These are phyloP conservation scores for Neurospora sp. DNA, from an alignment of 495 filamentous ascomycete genomes.

Conservation along the genomic window DNA sequence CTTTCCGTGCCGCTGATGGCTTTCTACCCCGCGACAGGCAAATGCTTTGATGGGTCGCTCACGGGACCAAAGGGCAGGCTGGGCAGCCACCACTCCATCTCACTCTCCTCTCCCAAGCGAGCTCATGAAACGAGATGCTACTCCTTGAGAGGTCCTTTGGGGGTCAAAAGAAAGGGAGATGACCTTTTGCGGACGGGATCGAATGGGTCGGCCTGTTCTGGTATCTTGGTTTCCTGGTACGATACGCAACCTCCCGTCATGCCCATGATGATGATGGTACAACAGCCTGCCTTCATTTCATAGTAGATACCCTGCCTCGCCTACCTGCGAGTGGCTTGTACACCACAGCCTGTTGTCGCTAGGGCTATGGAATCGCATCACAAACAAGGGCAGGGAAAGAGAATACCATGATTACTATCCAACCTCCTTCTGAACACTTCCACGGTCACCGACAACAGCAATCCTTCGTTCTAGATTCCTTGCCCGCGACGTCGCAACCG, in stretches of 20 bases:
- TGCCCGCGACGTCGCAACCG: not conserved
- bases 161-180: not conserved
- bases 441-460: not conserved
- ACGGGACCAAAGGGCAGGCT: not conserved
- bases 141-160: not conserved
- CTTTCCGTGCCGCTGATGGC: not conserved
- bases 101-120: not conserved
- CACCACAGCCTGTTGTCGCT: not conserved
- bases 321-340: not conserved
- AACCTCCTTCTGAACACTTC: not conserved
- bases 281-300: not conserved
- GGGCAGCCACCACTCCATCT: not conserved
- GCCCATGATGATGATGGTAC: not conserved
- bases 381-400: not conserved
- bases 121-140: not conserved
- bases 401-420: not conserved
- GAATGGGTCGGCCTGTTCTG: not conserved
- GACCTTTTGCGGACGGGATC: not conserved
- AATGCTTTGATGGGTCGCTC: not conserved
- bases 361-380: not conserved
- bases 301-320: not conserved
- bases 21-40: not conserved
- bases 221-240: not conserved
- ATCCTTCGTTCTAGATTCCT: not conserved
- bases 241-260: not conserved